Conservation (phyloP, 768 basidiomycete genomes). For the Scleroderma bovista region DNA sequence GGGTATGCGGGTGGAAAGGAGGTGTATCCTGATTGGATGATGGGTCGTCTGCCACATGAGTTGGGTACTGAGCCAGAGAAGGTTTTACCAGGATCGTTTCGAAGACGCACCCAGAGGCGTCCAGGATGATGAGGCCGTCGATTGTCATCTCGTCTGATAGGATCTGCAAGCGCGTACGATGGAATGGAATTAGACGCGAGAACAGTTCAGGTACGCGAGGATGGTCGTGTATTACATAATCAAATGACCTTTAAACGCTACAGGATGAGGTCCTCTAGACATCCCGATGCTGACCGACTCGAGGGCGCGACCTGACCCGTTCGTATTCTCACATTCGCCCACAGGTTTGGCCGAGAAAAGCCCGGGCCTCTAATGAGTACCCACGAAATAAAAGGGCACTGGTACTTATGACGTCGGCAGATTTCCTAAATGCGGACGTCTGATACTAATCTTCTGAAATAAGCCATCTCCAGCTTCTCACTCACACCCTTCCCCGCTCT, state of each 20-base stretch:
- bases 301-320: no score
- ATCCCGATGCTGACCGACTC: no score
- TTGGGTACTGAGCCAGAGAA: slow-evolving; percentile 5
- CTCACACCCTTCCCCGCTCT: background rate
- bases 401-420: background rate
- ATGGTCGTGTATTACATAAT: no score
- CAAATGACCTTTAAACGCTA: no score
- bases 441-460: background rate
- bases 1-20: slow-evolving; percentile 73
- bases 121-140: slow-evolving; percentile 78
- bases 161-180: no score
- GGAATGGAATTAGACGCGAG: no score
- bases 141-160: slow-evolving; percentile 49
- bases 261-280: no score
- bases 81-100: background rate
- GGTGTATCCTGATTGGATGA: slow-evolving; percentile 89
- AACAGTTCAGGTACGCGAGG: no score
- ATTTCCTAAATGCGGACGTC: background rate
- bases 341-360: no score
- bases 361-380: no score
- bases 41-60: slow-evolving; percentile 55
- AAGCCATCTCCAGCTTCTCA: background rate
- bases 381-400: no score
- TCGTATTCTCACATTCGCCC: no score
- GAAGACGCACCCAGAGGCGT: slow-evolving; percentile 59